Base-by-base conservation (phyloP, 179 eudicot species). In the Pouteria campechiana region DNA sequence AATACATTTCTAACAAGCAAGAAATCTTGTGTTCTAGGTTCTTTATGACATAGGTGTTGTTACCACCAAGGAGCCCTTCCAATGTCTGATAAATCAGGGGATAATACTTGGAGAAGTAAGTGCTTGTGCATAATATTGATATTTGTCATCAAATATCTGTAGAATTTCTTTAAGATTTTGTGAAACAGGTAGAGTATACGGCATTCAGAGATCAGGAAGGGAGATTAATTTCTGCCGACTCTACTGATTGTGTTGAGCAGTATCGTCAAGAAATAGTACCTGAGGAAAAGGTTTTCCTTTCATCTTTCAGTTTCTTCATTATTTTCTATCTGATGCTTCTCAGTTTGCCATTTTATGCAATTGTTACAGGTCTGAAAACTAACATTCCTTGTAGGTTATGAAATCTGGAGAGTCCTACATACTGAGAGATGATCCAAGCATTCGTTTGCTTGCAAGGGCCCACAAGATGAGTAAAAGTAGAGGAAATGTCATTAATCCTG, bases 31-130 rank as follows among this genome's bases (percentile, higher is more conserved):
- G 32, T 58, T 58, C 46, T 77, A 90, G 99, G 99, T 90, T 69
- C 87, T 90, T 27, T 87, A 77, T 73, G 99, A 90, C 58, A 73
- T 90, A 58, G 96, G 96, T 58, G 81, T 66, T 28, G 99, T 92
- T 35, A 82, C 99, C 25, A 77, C 96, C 4, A 92, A 82, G 63
- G 99, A 92, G 63, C 99, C 99, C 16, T 87, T 92, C 43, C 78
- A 87, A 57, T 87, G 99, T 52, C 96, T 92, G 47, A 87, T 92
- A 68, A 92, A 92, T 68, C 96, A 92, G 72, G 99, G 99, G 50
- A 82, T 92, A 39, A 92, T 92, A 47, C 73, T 90, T 17, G 99
- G 99, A 28, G 94, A 87, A 64, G 99, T 92, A 72, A 81, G 92
- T 63, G 7, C n/a, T n/a, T n/a, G n/a, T n/a, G n/a, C n/a, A n/a